Evolutionary conservation across 2,329 filamentous ascomycete species (phyloP).

Genomic region (Claviceps fusiformis): DNA sequence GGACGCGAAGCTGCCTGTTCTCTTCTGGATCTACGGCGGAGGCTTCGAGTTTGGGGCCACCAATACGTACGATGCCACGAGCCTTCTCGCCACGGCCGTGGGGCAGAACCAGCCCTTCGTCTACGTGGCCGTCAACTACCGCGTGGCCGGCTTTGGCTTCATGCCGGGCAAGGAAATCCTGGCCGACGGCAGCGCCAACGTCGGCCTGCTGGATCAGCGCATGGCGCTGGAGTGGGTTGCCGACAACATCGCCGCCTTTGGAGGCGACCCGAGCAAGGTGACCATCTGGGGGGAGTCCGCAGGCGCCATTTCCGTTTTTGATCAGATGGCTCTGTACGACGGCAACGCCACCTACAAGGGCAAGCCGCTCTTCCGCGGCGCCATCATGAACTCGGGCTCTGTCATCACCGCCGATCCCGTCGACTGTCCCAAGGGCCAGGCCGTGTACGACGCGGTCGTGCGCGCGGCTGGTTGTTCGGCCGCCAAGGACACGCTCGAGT

Average conservation of each 20-base stretch:
- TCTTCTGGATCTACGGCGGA: slow-evolving; percentile 17
- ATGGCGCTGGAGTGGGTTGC: slow-evolving; percentile 45
- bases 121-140: slow-evolving; percentile 2
- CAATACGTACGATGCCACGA: not conserved
- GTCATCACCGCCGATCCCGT: slow-evolving; percentile 29
- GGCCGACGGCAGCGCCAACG: slow-evolving; percentile 48
- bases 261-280: slow-evolving; percentile 46
- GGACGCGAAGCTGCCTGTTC: slow-evolving; percentile 45
- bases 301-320: slow-evolving; percentile 40
- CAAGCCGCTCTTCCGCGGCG: slow-evolving; percentile 2
- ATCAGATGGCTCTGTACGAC: slow-evolving; percentile 38
- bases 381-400: slow-evolving; percentile 15
- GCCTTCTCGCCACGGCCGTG: slow-evolving; percentile 27
- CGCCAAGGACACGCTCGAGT: slow-evolving; percentile 25
- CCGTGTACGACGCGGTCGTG: not conserved
- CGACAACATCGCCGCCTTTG: slow-evolving; percentile 49
- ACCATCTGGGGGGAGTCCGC: slow-evolving; percentile 48
- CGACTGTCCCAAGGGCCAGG: not conserved
- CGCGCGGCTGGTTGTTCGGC: not conserved
- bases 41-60: not conserved
- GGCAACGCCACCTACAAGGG: slow-evolving; percentile 40
- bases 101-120: not conserved
- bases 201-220: slow-evolving; percentile 44
- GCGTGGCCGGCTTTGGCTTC: slow-evolving; percentile 3
- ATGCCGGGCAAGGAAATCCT: not conserved